Percentiles rank a stretch among this genome's conserved stretches.
phyloP scores from a whole-genome alignment of 805 yeast species.

The Starmerella vaccinii region DNA sequence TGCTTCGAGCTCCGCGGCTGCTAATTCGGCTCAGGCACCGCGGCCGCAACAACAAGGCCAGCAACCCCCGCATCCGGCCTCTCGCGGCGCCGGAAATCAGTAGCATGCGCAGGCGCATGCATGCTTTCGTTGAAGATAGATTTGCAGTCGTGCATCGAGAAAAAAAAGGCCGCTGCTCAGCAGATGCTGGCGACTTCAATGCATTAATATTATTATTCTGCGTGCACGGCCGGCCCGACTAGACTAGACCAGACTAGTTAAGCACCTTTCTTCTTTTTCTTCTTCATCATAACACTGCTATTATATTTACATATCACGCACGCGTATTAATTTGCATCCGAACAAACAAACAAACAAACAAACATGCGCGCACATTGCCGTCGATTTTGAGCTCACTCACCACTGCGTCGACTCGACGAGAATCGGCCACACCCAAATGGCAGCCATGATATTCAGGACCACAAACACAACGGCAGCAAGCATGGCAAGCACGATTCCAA shows the following conservation, averaged over 20 bases:
- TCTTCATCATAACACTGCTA: too few relatives aligned
- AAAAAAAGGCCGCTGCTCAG: too few relatives aligned
- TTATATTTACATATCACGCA: too few relatives aligned
- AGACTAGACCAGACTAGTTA: too few relatives aligned
- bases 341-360: too few relatives aligned
- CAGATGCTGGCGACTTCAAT: too few relatives aligned
- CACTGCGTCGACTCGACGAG: constrained; percentile 16
- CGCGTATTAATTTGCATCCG: too few relatives aligned
- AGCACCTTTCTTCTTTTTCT: too few relatives aligned
- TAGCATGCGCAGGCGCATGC: constrained; percentile 3
- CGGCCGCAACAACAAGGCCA: constrained; percentile 14
- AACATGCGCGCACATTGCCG: too few relatives aligned
- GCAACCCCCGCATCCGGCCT: background rate
- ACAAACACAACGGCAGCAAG: background rate
- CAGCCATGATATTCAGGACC: background rate
- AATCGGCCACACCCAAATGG: constrained; percentile 8
- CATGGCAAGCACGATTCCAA: background rate
- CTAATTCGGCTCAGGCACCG: constrained; percentile 1
- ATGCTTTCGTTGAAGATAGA: background rate
- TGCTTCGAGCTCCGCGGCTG: background rate
- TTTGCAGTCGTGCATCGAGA: too few relatives aligned
- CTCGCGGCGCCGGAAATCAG: background rate
- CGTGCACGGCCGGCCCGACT: too few relatives aligned
- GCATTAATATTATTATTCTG: too few relatives aligned
- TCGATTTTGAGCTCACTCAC: constrained; percentile 7